Percentiles rank a stretch among this genome's conserved stretches.
These are phyloP conservation scores for Cryptococcus sp. DNA, from an alignment of 1,284 basidiomycete genomes.

Conservation along the genomic window DNA sequence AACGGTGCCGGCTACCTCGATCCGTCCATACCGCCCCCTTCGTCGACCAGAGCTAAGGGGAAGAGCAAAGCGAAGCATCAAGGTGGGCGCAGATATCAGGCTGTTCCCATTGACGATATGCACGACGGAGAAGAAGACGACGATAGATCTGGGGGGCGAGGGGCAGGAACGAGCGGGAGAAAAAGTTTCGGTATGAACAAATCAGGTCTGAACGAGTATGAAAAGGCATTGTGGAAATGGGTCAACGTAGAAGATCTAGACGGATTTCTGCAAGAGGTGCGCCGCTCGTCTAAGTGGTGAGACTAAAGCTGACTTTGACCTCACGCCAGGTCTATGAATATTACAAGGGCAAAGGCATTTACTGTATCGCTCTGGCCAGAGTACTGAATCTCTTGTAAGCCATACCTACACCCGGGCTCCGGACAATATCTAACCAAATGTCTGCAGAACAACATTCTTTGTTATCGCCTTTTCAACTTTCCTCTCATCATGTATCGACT, in stretches of 20 bases:
- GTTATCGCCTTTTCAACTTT: slow-evolving; percentile 97
- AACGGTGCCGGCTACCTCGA: slow-evolving; percentile 29
- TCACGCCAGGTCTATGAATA: slow-evolving; percentile 68
- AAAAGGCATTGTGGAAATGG: slow-evolving; percentile 96
- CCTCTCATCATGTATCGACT: slow-evolving; percentile 91
- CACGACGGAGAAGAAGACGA: slow-evolving; percentile 56
- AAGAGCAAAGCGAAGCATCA: slow-evolving; percentile 31
- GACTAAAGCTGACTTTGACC: slow-evolving; percentile 4
- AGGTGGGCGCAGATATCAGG: slow-evolving; percentile 26
- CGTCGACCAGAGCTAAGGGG: slow-evolving; percentile 24
- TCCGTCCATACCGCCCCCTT: slow-evolving; percentile 18
- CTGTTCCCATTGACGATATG: slow-evolving; percentile 49
- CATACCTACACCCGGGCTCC: neutral
- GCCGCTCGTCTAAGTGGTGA: slow-evolving; percentile 10
- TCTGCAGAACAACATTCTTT: slow-evolving; percentile 84
- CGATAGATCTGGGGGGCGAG: neutral
- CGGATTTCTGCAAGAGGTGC: slow-evolving; percentile 85
- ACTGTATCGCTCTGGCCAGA: slow-evolving; percentile 84
- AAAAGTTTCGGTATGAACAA: slow-evolving; percentile 10
- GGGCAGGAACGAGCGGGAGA: slow-evolving; percentile 5
- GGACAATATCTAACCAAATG: neutral
- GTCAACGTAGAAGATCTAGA: slow-evolving; percentile 97
- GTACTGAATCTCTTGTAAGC: slow-evolving; percentile 89
- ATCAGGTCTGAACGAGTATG: slow-evolving; percentile 72
- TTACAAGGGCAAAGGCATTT: slow-evolving; percentile 94